phyloP scores from a whole-genome alignment of 805 yeast genomes.

The Candida yuanshanica region DNA sequence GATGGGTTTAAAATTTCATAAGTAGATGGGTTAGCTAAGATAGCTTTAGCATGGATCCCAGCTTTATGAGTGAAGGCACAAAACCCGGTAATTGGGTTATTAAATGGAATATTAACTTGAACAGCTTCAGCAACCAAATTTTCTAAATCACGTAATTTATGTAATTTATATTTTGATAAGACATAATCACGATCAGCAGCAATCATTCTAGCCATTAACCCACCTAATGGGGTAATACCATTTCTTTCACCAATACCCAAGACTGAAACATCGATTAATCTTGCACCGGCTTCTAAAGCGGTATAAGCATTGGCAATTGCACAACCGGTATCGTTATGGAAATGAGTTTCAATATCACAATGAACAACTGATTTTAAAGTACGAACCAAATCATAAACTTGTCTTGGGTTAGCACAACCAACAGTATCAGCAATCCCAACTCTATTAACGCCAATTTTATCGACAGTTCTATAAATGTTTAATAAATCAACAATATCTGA shows the following conservation, averaged over 20 bases:
- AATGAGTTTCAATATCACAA: constrained; percentile 97
- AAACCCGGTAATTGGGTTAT: constrained; percentile 98
- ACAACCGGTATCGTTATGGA: constrained; percentile 99
- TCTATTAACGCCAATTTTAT: constrained; percentile 95
- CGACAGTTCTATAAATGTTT: constrained; percentile 94
- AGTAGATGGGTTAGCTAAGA: constrained; percentile 97
- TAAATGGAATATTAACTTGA: constrained; percentile 94
- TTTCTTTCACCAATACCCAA: constrained; percentile 98
- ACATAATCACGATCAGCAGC: constrained; percentile 98
- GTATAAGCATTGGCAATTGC: constrained; percentile 98
- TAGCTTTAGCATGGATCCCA: constrained; percentile 98
- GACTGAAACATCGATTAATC: constrained; percentile 88
- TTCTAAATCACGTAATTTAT: constrained; percentile 93
- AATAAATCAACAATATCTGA: constrained; percentile 91
- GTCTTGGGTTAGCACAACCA: constrained; percentile 98
- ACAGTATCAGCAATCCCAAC: constrained; percentile 99
- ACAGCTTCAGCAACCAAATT: constrained; percentile 96
- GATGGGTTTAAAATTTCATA: constrained; percentile 92
- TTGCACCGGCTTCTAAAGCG: constrained; percentile 97
- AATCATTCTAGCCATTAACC: constrained; percentile 98
- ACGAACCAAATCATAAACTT: constrained; percentile 92
- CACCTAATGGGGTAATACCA: constrained; percentile 97
- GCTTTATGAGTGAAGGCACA: constrained; percentile 99
- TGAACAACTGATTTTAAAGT: constrained; percentile 90
- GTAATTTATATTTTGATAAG: constrained; percentile 87